Percentiles rank a stretch among this genome's conserved stretches.
Conservation (phyloP, 1,284 basidiomycete genomes). For the Vanrija humicola region DNA sequence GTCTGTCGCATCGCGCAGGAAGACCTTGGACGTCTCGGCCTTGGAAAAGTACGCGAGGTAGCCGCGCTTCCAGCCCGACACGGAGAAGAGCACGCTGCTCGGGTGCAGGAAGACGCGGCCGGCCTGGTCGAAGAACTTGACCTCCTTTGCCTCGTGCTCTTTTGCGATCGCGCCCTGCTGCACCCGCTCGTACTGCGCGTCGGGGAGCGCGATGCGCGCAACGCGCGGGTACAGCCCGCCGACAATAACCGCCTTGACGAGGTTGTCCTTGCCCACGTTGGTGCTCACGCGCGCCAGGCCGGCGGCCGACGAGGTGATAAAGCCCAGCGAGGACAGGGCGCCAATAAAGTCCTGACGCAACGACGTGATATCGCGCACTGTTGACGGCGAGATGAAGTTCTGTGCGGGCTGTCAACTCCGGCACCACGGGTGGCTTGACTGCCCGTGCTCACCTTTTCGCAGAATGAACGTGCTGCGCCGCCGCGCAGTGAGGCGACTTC, state of each 20-base stretch:
- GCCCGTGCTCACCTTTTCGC: constrained; percentile 59
- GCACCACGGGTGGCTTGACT: too few species aligned
- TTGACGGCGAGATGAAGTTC: constrained; percentile 76
- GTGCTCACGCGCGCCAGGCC: constrained; percentile 51
- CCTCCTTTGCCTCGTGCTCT: constrained; percentile 75
- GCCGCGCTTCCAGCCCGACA: constrained; percentile 67
- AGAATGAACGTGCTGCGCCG: constrained; percentile 54
- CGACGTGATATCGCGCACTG: constrained; percentile 74
- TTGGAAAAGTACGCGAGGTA: constrained; percentile 82
- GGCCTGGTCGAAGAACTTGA: constrained; percentile 65
- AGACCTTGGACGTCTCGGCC: constrained; percentile 78
- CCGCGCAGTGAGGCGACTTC: constrained; percentile 58
- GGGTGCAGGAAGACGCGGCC: constrained; percentile 61
- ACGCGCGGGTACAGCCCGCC: constrained; percentile 79
- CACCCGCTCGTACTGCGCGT: constrained; percentile 74
- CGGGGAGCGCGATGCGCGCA: constrained; percentile 69
- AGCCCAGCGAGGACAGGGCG: constrained; percentile 69
- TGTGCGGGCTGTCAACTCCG: constrained; percentile 34
- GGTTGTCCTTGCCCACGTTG: constrained; percentile 63
- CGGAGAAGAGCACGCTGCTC: constrained; percentile 72
- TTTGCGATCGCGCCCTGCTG: constrained; percentile 74
- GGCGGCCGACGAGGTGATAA: constrained; percentile 54
- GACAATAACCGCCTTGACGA: constrained; percentile 75
- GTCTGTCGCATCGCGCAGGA: constrained; percentile 82
- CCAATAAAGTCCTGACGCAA: constrained; percentile 73